Evolutionary conservation across 768 basidiomycete genomes (phyloP).

Genomic region (Leucosporidium creatinivorum): DNA sequence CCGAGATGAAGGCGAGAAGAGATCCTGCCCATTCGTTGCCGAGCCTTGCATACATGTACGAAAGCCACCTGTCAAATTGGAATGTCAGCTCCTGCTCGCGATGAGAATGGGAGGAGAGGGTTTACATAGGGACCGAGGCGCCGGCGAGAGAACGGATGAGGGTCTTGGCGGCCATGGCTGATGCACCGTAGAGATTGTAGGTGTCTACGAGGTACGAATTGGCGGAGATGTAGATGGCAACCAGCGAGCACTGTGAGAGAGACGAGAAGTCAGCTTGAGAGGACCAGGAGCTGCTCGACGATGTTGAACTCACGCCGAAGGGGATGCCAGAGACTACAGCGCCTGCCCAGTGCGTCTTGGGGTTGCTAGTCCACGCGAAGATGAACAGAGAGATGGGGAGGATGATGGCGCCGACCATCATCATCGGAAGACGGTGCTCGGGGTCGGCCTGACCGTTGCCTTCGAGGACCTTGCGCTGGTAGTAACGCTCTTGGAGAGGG

Average conservation of each 20-base stretch:
- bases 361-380: conserved; percentile 41
- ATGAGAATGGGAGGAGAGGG: conserved; percentile 22
- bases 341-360: conserved; percentile 38
- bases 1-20: conserved; percentile 34
- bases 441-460: conserved; percentile 17
- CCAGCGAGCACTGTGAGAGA: conserved; percentile 30
- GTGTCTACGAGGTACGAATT: conserved; percentile 35
- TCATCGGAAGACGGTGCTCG: conserved; percentile 36
- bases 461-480: conserved; percentile 19
- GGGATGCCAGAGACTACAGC: conserved; percentile 24
- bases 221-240: conserved; percentile 37
- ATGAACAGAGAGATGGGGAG: conserved; percentile 42
- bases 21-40: conserved; percentile 17
- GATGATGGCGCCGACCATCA: conserved; percentile 38
- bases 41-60: conserved; percentile 16
- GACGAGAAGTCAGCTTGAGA: background rate
- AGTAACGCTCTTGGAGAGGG: conserved; percentile 36
- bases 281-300: background rate
- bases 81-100: too few species aligned
- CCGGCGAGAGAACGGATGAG: conserved; percentile 35
- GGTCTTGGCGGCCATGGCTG: conserved; percentile 39
- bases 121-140: conserved; percentile 37
- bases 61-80: conserved; percentile 28
- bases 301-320: conserved; percentile 21
- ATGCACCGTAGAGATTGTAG: conserved; percentile 26